Evolutionary conservation across 352 stramenopile genomes (phyloP), one percentile per base, ranked within the genome.

Genomic region (Globisporangium paddicum): DNA sequence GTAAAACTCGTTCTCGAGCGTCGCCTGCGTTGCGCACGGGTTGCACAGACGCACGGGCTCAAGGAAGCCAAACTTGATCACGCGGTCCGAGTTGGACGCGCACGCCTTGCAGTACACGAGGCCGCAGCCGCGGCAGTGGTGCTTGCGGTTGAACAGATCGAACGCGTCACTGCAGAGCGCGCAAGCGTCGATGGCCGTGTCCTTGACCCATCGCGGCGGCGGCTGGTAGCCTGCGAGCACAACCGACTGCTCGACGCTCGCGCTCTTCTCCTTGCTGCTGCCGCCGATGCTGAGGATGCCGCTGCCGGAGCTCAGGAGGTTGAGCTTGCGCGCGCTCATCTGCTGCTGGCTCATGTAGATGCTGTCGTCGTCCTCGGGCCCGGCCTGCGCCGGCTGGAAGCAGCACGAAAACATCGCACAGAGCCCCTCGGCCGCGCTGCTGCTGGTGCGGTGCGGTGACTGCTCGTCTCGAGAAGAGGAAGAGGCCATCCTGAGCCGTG

Each of bases 1-100:
- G 51, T 86, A 87, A 48, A 88, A 89, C 54, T 69, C 66, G 52
- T 90, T 90, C 61, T 90, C 75, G 2, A 25, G 64, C 56, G 69
- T 65, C 2, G 77, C 78, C 13, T 73, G 68, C 45, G 49, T 62
- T 8, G 60, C 56, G 60, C 81, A 90, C 21, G 58, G 60, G 32
- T 62, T 62, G 42, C 81, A 90, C 1, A 89, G 67, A 0, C 81
- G 72, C 50, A 90, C 81, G 9, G 81, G 78, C 23, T 86, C 71
- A 5, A 80, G 38, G 44, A 89, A 79, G 5, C 76, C 77, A 28
- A 80, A 84, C 68, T 90, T 86, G 62, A 87, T 65, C 16, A 90
- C 73, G 50, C 73, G 76, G 48, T 90, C 74, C 10, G 63, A 72
- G n/a, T 75, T 70, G 0, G 60, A 42, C 8, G 76, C 57, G 59